Base-by-base conservation (phyloP, 768 basidiomycete genomes). In the Strobilomyces dryophilus region DNA sequence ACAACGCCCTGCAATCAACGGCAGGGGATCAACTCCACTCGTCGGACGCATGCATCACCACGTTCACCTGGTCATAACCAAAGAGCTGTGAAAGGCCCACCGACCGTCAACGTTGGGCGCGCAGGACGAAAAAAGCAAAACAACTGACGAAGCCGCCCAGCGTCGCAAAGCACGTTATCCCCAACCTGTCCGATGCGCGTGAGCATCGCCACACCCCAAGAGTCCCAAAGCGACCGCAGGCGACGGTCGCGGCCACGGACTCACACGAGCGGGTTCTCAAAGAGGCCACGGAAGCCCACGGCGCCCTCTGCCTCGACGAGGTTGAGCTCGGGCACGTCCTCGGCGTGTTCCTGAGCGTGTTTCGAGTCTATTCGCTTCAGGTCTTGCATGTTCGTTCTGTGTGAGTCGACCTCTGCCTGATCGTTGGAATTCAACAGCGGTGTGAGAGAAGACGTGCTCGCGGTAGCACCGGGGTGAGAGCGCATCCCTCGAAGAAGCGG, bases 151-250 rank as follows among this genome's bases (percentile, higher is more conserved):
- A 69, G 45, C 67, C 69, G 42, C 67, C 67, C 40, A 69, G 37
- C 5, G 67, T 61, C 39, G 69, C 69, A 49, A 69, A 70, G 37
- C 58, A 65, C 6, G 67, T 66, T 55, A 70, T 55, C 21, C 67
- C 65, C 52, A 70, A 61, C 50, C 67, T 69, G 39, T 10, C 36
- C 24, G 36, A 35, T 27, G 26, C 46, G 11, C 12, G 46, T 54
- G 39, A 57, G 49, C 39, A 17, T 12, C 20, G 11, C 32, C 20
- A 0, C 32, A 35, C 35, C 35, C 35, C 5, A 20, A 20, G 2
- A 5, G n/a, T 9, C 36, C 31, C n/a, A 45, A 52, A 35, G 20
- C 18, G 12, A 2, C 34, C 11, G 15, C 36, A 14, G 27, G 14
- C 27, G 18, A 27, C 31, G 8, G 18, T 4, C 11, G 18, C 31